Evolutionary conservation across 2,329 filamentous ascomycete species (phyloP), one percentile per base, ranked within the genome.

Genomic region (Trichophyton mentagrophytes): DNA sequence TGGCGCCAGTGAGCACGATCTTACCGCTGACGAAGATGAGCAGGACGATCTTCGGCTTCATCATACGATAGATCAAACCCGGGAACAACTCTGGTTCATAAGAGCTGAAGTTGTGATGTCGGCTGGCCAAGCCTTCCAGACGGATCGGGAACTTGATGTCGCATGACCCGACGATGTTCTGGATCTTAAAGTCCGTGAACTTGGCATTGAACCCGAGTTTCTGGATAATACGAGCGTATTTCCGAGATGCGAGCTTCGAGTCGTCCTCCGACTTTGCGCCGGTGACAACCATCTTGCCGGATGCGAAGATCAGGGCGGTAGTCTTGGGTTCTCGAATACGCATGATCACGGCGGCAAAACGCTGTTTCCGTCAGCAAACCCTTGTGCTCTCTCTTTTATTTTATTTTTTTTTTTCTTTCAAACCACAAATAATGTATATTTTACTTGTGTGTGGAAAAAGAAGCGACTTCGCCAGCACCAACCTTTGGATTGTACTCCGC

Each of bases 171-270:
- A 99, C 93, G 66, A 99, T 97, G 77, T 99, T 99, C 80, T 96
- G 91, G 71, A 99, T 99, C 84, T 97, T 99, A 80, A 99, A 99
- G 76, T 99, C 93, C 67, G 91, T 96, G 77, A 99, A 97, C 84
- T 96, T 96, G 70, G 93, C 92, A 68, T 96, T 96, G 82, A 99
- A 99, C 65, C 93, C 93, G 63, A 99, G 89, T 80, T 99, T 99
- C 82, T 99, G 93, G 69, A 99, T 97, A 76, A 99, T 97, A 71
- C 93, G 91, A 59, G 93, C 93, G 73, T 97, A 97, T 78, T 99
- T 99, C 78, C 92, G 86, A 63, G 88, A 93, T 7, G 93, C 93
- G 70, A 99, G 85, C 79, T 96, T 96, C 63, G 90, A 95, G 73
- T 97, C 93, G 74, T 97, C 93, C 73, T 97, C 93, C 1, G 90